Base-by-base conservation (phyloP, 768 basidiomycete genomes). In the Lepiota venenata region DNA sequence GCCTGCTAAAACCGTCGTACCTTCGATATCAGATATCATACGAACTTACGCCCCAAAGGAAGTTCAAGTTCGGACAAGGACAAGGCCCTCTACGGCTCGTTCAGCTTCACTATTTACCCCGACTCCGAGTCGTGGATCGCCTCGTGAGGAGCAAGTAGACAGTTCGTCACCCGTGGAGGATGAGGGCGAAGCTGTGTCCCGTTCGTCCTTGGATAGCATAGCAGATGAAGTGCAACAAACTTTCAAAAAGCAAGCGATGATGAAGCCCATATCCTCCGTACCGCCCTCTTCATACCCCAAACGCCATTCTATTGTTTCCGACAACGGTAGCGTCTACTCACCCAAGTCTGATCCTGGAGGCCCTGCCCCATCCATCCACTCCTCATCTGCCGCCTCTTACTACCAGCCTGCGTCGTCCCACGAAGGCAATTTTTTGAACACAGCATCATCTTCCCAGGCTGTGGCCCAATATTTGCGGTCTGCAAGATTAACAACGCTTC, bases 401-500 rank as follows among this genome's bases (percentile, higher is more conserved):
- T 70, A 73, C 59, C 68, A 69, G 47, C 70, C 74, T 10, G 60
- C 73, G 51, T 80, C 84, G 32, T 81, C 84, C n/a, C 66, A 74
- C 29, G 77, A 80, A 50, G 50, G 61, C 35, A 69, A 61, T 47
- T 73, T 79, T 38, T 61, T 77, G 29, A 69, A 78, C 25, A 64
- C 75, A 57, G 64, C 64, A n/a, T 74, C 71, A 52, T 73, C 79
- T 3, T 72, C 75, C 10, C 90, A 91, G 62, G 79, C 83, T 11
- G 85, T 95, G 20, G 93, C 92, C 5, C 82, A 87, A 64, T 96
- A 95, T 64, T 74, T 97, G 55, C 91, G 87, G 41, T 98, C 95
- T 35, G 80, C 87, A 14, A 81, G 89, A 47, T 74, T 97, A 56
- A 98, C 93, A 0, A 91, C 88, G 0, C 69, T 94, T 41, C 69